phyloP scores from a whole-genome alignment of 371 early-diverging fungal species.

The Mortierella sp. region DNA sequence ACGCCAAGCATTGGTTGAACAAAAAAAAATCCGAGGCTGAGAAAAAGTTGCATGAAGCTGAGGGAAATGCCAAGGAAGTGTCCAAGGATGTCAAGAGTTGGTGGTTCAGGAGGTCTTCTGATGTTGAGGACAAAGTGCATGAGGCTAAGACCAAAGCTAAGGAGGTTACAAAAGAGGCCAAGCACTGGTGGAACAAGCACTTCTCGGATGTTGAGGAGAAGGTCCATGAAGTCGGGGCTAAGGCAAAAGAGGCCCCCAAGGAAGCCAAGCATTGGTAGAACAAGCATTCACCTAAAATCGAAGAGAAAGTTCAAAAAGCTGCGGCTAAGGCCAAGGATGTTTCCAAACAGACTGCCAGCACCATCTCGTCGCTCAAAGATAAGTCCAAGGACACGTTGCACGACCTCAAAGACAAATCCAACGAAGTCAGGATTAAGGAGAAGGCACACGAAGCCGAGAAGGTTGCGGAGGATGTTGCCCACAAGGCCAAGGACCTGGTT shows the following conservation, averaged over 20 bases:
- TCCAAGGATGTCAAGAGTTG: constrained; percentile 26
- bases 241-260: constrained; percentile 3
- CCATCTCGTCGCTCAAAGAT: constrained; percentile 2
- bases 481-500: constrained; percentile 42
- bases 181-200: constrained; percentile 28
- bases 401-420: constrained; percentile 22
- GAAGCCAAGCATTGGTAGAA: constrained; percentile 27
- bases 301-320: constrained; percentile 16
- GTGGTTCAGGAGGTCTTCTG: constrained; percentile 17
- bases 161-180: constrained; percentile 21
- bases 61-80: not conserved
- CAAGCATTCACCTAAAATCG: constrained; percentile 8
- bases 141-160: constrained; percentile 15
- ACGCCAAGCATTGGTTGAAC: constrained; percentile 28
- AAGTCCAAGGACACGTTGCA: constrained; percentile 22
- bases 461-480: constrained; percentile 30
- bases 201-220: constrained; percentile 14
- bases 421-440: constrained; percentile 26
- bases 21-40: constrained; percentile 20
- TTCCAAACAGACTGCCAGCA: constrained; percentile 9
- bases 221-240: not conserved
- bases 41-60: constrained; percentile 20
- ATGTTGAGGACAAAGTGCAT: constrained; percentile 17
- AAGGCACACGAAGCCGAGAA: constrained; percentile 45
- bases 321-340: constrained; percentile 25